A percentile compares a stretch with the other conserved stretches of the same genome.
These are phyloP conservation scores for Pleurotus djamor DNA, from an alignment of 768 basidiomycete genomes.

Conservation along the genomic window DNA sequence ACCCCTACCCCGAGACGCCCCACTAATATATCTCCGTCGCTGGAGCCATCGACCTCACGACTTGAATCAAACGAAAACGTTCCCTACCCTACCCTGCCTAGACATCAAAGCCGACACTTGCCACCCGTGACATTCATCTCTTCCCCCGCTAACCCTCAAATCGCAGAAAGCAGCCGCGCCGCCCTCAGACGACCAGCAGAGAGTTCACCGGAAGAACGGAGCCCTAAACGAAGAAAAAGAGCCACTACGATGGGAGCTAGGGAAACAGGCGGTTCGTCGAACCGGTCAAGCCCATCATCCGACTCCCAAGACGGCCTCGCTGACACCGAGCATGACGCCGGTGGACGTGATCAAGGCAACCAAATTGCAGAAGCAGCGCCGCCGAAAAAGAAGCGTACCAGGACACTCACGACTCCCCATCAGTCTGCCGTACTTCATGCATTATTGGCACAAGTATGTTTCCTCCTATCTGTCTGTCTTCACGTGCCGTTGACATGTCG, in stretches of 20 bases:
- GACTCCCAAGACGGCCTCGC: slow-evolving; percentile 57
- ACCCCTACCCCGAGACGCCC: slow-evolving; percentile 41
- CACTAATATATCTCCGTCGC: slow-evolving; percentile 31
- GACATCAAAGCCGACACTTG: slow-evolving; percentile 12
- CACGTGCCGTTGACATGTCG: slow-evolving; percentile 9
- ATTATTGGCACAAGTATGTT: slow-evolving; percentile 75
- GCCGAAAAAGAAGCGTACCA: slow-evolving; percentile 80
- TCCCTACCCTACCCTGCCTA: slow-evolving; percentile 20
- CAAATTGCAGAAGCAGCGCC: slow-evolving; percentile 37
- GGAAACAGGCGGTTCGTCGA: slow-evolving; percentile 11
- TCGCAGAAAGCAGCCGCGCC: slow-evolving; percentile 15
- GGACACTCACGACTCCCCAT: slow-evolving; percentile 83
- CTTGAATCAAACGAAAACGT: slow-evolving; percentile 32
- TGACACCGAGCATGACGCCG: slow-evolving; percentile 54
- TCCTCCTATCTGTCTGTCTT: slow-evolving; percentile 8
- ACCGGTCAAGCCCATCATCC: slow-evolving; percentile 38
- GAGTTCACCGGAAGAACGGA: slow-evolving; percentile 29
- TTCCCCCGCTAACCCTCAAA: neutral
- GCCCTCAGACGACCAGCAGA: slow-evolving; percentile 22
- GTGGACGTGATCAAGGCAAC: slow-evolving; percentile 36
- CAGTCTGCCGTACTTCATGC: slow-evolving; percentile 87
- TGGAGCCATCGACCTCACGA: slow-evolving; percentile 41
- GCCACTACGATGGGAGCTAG: slow-evolving; percentile 23
- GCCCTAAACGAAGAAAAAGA: slow-evolving; percentile 40
- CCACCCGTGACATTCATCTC: slow-evolving; percentile 7